Evolutionary conservation across 768 basidiomycete genomes (phyloP), one percentile per base, ranked within the genome.

Genomic region (Podaxis pistillaris): DNA sequence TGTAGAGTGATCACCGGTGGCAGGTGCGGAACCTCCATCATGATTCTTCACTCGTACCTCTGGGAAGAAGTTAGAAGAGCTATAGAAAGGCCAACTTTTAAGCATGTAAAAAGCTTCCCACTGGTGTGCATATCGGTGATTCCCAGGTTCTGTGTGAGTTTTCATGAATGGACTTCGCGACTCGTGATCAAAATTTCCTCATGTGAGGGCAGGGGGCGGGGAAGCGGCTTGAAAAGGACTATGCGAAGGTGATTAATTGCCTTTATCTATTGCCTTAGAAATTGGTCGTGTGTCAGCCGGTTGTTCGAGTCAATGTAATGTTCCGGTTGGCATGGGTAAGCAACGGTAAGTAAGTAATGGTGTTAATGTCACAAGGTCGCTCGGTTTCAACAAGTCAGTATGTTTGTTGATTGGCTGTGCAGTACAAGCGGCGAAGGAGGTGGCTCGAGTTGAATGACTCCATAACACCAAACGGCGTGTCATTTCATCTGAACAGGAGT

Each of bases 361-460:
- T 44, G 26, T 41, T 53, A 15, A 28, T 7, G n/a, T 47, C n/a
- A 22, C 52, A 53, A 60, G 50, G 59, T 49, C 58, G 47, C 58
- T 38, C 49, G 37, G 58, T 38, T 59, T 59, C 46, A 40, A 59
- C 22, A 12, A 22, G n/a, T n/a, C 22, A 19, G 56, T 15, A 40
- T 56, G 28, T 4, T 28, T 26, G 40, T 56, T 24, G 56, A 41
- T 56, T 56, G 56, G 19, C 24, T 50, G 19, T 22, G 4, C 24
- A 24, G 3, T 50, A 24, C 12, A 50, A 50, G 13, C 49, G 26
- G 26, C 13, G 22, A 50, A 7, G 12, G 49, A 24, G 11, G 19
- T 28, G 49, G 49, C 49, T 28, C 22, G 49, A 12, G 49, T 50
- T 28, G 24, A 50, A 28, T 28, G 22, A 50, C 24, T 50, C 26